phyloP scores from a whole-genome alignment of 495 filamentous ascomycete species.

The Daldinia concentrica region DNA sequence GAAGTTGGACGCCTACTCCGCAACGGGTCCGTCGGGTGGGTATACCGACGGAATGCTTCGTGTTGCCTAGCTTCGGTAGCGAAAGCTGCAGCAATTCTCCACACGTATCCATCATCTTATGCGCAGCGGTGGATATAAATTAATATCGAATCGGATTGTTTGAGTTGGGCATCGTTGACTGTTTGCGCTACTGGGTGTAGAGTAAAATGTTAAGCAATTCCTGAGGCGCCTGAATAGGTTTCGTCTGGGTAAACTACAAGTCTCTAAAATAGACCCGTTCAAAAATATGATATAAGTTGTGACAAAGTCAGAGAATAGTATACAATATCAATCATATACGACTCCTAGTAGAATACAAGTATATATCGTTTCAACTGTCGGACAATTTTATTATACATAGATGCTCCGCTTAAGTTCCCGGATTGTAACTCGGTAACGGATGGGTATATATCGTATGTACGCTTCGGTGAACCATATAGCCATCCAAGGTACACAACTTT shows the following conservation, averaged over 20 bases:
- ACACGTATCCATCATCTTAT: constrained; percentile 20
- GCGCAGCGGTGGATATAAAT: constrained; percentile 9
- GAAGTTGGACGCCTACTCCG: background rate
- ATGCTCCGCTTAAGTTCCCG: no score
- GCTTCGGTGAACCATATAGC: no score
- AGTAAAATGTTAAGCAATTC: background rate
- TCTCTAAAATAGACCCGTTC: background rate
- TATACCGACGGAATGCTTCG: constrained; percentile 24
- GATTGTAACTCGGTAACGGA: no score
- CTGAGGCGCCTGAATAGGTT: background rate
- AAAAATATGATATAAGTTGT: background rate
- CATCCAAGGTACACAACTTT: no score
- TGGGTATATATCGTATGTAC: no score
- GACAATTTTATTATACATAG: background rate
- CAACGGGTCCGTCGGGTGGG: background rate
- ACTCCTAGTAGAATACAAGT: background rate
- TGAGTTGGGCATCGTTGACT: constrained; percentile 3
- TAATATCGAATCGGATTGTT: constrained; percentile 9
- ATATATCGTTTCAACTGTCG: background rate
- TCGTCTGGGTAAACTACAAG: background rate
- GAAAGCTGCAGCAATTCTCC: constrained; percentile 18
- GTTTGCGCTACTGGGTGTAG: background rate
- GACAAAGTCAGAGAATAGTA: background rate
- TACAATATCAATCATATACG: background rate
- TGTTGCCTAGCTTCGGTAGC: constrained; percentile 15